phyloP scores from a whole-genome alignment of 306 rosid genomes.

The Pterocarpus macrocarpus region DNA sequence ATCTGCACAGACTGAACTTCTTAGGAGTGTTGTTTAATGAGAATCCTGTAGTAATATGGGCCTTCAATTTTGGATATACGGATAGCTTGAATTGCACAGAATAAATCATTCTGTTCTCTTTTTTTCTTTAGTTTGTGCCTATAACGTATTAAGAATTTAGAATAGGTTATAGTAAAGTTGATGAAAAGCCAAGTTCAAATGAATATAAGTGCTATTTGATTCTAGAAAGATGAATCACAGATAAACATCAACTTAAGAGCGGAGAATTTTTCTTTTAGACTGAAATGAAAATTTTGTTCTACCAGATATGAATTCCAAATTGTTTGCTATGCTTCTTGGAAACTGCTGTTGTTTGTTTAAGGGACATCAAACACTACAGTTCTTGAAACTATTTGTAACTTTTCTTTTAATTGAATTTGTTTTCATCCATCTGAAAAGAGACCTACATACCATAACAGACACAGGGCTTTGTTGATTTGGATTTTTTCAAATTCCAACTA shows the following conservation, averaged over 20 bases:
- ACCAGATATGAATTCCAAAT: background rate
- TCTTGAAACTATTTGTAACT: background rate
- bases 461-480: no score
- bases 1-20: background rate
- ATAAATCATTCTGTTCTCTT: background rate
- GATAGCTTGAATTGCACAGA: background rate
- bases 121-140: no score
- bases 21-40: background rate
- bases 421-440: background rate
- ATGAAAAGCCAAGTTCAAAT: constrained; percentile 11
- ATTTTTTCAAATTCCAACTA: no score
- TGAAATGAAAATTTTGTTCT: background rate
- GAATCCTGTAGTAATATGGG: background rate
- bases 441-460: background rate
- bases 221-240: background rate
- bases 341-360: background rate
- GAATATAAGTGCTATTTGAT: constrained; percentile 5
- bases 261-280: background rate
- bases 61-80: constrained; percentile 1
- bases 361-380: background rate
- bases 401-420: background rate
- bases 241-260: background rate
- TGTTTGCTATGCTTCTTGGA: no score
- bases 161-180: constrained; percentile 4
- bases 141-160: no score